These are phyloP conservation scores for Globisporangium solare DNA, from an alignment of 352 stramenopile genomes.

Conservation along the genomic window DNA sequence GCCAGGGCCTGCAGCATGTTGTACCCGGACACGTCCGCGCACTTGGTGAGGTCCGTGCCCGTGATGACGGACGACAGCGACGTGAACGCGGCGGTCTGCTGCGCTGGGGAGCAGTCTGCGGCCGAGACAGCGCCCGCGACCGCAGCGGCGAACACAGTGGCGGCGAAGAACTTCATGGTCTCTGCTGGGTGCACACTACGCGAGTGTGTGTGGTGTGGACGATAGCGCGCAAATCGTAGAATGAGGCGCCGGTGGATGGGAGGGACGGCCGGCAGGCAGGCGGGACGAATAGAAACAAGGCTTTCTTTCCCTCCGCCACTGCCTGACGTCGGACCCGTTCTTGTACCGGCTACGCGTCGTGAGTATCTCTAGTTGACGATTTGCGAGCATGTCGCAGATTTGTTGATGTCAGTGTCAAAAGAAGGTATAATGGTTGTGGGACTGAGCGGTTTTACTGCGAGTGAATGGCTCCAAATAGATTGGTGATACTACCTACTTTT, in stretches of 20 bases:
- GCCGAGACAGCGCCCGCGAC: background rate
- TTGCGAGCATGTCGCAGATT: too few species aligned
- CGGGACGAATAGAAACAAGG: background rate
- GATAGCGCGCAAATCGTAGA: slow-evolving; percentile 14
- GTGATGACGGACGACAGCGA: slow-evolving; percentile 19
- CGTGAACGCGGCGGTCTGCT: background rate
- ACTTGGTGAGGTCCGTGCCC: slow-evolving; percentile 16
- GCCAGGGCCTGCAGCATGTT: slow-evolving; percentile 30
- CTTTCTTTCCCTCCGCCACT: too few species aligned
- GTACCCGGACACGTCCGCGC: slow-evolving; percentile 24
- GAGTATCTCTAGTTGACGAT: too few species aligned
- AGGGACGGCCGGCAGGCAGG: background rate
- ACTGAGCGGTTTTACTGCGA: too few species aligned
- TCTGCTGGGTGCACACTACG: background rate
- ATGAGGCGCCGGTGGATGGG: slow-evolving; percentile 3
- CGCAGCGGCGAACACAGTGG: background rate
- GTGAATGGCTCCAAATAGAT: too few species aligned
- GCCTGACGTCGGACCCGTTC: too few species aligned
- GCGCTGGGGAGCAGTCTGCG: background rate
- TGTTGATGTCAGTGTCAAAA: too few species aligned
- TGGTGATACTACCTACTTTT: too few species aligned
- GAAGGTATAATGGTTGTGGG: too few species aligned
- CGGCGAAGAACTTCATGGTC: slow-evolving; percentile 7
- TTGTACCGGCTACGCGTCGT: too few species aligned
- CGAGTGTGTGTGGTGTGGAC: background rate